Conservation (phyloP, 768 basidiomycete genomes). For the Pisolithus tinctorius region DNA sequence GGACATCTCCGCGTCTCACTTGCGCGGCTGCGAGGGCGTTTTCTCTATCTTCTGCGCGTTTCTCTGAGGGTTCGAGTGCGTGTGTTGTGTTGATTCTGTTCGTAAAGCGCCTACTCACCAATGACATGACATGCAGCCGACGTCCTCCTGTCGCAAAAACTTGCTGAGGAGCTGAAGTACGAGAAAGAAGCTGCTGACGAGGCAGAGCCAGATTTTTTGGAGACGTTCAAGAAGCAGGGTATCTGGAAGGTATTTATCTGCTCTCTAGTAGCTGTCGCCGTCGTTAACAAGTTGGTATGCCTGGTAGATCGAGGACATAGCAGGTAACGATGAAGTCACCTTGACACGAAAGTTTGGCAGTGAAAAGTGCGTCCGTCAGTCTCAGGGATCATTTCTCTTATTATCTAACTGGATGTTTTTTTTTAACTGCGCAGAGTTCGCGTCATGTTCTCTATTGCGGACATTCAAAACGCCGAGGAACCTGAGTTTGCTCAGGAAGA, state of each 20-base stretch:
- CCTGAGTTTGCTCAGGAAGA: constrained; percentile 34
- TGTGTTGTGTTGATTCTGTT: constrained; percentile 1
- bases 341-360: constrained; percentile 84
- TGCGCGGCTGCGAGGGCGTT: constrained; percentile 32
- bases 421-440: constrained; percentile 51
- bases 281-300: neutral
- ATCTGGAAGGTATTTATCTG: constrained; percentile 64
- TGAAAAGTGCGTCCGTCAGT: constrained; percentile 58
- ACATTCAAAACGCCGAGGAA: constrained; percentile 54
- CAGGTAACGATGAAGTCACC: constrained; percentile 75
- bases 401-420: neutral
- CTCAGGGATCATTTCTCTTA: neutral
- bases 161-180: constrained; percentile 79
- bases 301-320: constrained; percentile 57
- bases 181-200: constrained; percentile 54
- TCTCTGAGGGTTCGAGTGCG: constrained; percentile 41
- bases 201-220: constrained; percentile 67
- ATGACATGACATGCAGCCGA: constrained; percentile 46
- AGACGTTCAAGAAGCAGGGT: constrained; percentile 62
- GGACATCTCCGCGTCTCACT: constrained; percentile 9
- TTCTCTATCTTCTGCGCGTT: constrained; percentile 30
- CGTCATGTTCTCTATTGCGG: constrained; percentile 88
- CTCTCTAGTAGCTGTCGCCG: neutral
- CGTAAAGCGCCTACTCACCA: neutral
- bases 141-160: constrained; percentile 63